A percentile compares a stretch with the other conserved stretches of the same genome.
Conservation (phyloP, 441 rosid genomes). For the Pelargonium fulgidum region DNA sequence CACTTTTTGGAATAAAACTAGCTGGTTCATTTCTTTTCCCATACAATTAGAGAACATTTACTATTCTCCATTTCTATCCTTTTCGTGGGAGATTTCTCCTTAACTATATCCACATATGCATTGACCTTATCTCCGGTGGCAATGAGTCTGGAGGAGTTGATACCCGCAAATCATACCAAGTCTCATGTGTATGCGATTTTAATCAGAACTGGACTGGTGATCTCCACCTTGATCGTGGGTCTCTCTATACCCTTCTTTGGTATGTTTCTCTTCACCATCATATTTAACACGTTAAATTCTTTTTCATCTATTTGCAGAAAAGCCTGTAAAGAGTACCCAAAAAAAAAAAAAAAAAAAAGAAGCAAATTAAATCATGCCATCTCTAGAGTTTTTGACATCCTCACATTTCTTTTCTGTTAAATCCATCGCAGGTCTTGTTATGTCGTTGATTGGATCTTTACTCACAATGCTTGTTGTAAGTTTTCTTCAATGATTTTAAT, state of each 20-base stretch:
- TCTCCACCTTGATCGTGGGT: constrained; percentile 69
- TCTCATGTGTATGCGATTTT: constrained; percentile 46
- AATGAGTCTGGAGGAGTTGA: constrained; percentile 82
- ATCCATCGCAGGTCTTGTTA: constrained; percentile 55
- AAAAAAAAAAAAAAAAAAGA: too few relatives aligned
- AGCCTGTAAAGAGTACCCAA: too few relatives aligned
- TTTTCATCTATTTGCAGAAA: too few relatives aligned
- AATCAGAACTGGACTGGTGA: constrained; percentile 59
- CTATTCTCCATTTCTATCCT: not conserved
- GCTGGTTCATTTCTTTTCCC: constrained; percentile 1
- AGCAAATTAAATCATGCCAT: not conserved
- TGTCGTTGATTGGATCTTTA: constrained; percentile 88
- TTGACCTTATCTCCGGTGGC: constrained; percentile 86
- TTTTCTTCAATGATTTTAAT: constrained; percentile 11
- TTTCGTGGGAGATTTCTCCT: constrained; percentile 21
- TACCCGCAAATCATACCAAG: constrained; percentile 48
- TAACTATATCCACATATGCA: constrained; percentile 51
- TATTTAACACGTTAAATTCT: not conserved
- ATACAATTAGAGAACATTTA: not conserved
- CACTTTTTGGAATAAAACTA: not conserved
- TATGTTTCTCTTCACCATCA: constrained; percentile 22
- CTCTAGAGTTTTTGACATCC: not conserved
- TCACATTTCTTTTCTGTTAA: not conserved
- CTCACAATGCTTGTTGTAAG: constrained; percentile 94
- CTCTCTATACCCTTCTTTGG: constrained; percentile 83